Conservation (phyloP, 73 alveolate species). For the Symbiodinium pilosum region DNA sequence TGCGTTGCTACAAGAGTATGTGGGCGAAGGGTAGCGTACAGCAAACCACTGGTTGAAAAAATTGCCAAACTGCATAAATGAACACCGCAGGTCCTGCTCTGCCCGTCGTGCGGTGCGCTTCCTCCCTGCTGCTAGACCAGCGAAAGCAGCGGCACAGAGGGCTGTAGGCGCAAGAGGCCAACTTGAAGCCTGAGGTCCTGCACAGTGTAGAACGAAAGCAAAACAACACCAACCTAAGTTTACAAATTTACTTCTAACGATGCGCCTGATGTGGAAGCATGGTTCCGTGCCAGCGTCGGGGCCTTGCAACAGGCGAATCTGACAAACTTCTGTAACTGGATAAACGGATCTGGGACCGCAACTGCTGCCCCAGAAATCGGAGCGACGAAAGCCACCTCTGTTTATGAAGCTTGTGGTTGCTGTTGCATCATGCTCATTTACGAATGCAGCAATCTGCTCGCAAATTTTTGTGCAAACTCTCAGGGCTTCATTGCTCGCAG, state of each 20-base stretch:
- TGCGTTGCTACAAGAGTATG: too few relatives aligned
- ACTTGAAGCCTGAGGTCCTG: background rate
- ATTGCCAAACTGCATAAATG: too few relatives aligned
- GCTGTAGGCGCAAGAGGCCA: conserved; percentile 7
- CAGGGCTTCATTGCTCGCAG: too few relatives aligned
- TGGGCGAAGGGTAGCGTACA: too few relatives aligned
- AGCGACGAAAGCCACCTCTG: background rate
- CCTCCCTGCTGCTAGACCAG: background rate
- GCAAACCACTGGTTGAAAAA: too few relatives aligned
- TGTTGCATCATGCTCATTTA: too few relatives aligned
- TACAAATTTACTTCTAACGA: background rate
- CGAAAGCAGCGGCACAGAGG: background rate
- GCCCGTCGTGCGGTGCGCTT: background rate
- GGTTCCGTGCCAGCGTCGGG: background rate
- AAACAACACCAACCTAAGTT: background rate
- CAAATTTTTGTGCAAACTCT: too few relatives aligned
- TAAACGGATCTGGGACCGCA: background rate
- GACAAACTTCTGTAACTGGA: too few relatives aligned
- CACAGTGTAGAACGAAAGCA: too few relatives aligned
- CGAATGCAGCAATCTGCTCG: too few relatives aligned
- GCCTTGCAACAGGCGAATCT: background rate
- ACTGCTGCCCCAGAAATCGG: background rate
- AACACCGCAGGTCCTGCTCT: background rate
- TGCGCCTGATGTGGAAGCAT: background rate
- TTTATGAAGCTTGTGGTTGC: background rate